A percentile compares a stretch with the other conserved stretches of the same genome.
Evolutionary conservation across 208 protist species (phyloP).

Genomic region (Herpetomonas tarakana): DNA sequence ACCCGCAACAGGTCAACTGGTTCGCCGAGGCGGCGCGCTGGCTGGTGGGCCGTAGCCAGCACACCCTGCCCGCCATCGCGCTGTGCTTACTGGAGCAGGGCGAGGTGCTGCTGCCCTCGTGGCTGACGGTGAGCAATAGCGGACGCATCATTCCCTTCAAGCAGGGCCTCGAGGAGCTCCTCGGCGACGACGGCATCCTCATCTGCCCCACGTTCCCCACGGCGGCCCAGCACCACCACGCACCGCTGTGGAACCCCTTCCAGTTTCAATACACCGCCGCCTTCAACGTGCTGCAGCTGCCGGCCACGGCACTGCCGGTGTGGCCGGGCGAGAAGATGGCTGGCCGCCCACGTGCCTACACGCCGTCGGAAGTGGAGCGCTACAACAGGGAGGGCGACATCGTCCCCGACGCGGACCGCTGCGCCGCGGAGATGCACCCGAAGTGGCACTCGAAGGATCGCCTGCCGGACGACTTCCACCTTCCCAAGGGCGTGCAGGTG

Average conservation of each 20-base stretch:
- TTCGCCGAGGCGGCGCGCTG: slow-evolving; percentile 52
- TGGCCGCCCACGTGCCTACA: slow-evolving; percentile 3
- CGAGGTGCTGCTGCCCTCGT: slow-evolving; percentile 43
- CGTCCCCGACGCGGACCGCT: not conserved
- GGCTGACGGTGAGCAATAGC: slow-evolving; percentile 27
- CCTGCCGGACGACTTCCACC: slow-evolving; percentile 48
- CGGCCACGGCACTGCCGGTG: slow-evolving; percentile 65
- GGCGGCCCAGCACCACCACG: slow-evolving; percentile 70
- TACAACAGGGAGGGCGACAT: not conserved
- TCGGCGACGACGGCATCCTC: slow-evolving; percentile 67
- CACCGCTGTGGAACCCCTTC: slow-evolving; percentile 59
- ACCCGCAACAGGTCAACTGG: slow-evolving; percentile 37
- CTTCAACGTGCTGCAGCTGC: slow-evolving; percentile 86
- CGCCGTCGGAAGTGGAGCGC: slow-evolving; percentile 9
- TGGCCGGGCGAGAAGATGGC: slow-evolving; percentile 35
- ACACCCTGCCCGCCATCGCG: slow-evolving; percentile 71
- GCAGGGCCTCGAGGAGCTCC: slow-evolving; percentile 52
- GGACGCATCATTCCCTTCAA: slow-evolving; percentile 44
- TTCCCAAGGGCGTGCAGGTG: slow-evolving; percentile 85
- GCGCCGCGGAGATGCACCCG: not conserved
- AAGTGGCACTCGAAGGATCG: not conserved
- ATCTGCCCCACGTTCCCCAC: slow-evolving; percentile 70
- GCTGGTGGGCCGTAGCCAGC: slow-evolving; percentile 54
- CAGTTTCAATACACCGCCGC: slow-evolving; percentile 86
- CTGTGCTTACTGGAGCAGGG: slow-evolving; percentile 66